Evolutionary conservation across 2,329 filamentous ascomycete species (phyloP), one percentile per base, ranked within the genome.

Genomic region (Sarocladiaceae sp.): DNA sequence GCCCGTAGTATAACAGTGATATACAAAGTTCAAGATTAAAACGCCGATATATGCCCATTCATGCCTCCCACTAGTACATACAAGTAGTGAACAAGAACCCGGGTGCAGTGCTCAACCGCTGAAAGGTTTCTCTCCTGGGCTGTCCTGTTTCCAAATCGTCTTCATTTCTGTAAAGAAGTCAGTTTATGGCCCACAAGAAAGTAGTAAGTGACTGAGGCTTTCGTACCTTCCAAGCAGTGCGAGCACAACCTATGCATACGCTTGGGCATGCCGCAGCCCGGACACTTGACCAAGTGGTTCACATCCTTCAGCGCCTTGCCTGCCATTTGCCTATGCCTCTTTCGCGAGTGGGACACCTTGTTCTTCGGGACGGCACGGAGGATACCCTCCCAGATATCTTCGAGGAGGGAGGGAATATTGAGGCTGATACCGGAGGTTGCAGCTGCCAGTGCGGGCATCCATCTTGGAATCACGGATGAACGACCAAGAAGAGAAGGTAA

Each of bases 291-390:
- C 54, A 98, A 68, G 44, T 80, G 78, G 51, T 85, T 93, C 47
- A 95, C 82, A 61, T 98, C 93, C 69, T 95, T 87, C 55, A 98
- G 67, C 34, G 83, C 91, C 70, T 98, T 98, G 58, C 93, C 93
- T 19, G 90, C 91, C 83, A 97, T 85, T 61, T 95, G 89, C 57
- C 94, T 81, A 60, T 89, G 83, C 55, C 93, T 79, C 75, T 89
- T 95, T 72, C 93, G 95, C 73, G 88, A 88, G 65, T 98, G 88
- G 33, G 91, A 96, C 26, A 89, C 94, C 78, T 97, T 98, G 72
- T 95, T 97, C 77, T 98, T 98, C 4, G 93, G 93, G 13, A 97
- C 93, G 1, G 93, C 93, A 53, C 83, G 83, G 53, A 98, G 74
- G 35, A 98, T 78, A 5, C 87, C 89, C 54, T 96, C 91, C 91